Evolutionary conservation across 495 filamentous ascomycete species (phyloP), one percentile per base, ranked within the genome.

Genomic region (Aspergillus affinis): DNA sequence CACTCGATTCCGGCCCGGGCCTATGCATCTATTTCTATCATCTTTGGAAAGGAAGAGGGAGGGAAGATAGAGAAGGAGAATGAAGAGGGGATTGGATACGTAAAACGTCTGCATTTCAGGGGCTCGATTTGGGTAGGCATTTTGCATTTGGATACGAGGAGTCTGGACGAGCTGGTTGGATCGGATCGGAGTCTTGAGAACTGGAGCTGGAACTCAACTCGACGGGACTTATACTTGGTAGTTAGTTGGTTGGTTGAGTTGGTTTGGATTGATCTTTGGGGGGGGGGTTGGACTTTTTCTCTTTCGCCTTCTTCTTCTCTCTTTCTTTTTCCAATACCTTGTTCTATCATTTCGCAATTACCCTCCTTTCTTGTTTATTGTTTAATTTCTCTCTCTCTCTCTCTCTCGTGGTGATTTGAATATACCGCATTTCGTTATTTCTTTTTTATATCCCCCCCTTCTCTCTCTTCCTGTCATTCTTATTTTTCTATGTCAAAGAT

Each of bases 141-240:
- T 65, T 62, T 62, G 63, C 59, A 65, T 65, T 65, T 58, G 55
- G 23, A 56, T 54, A 26, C 20, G 63, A 48, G 63, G 60, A 65
- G 63, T 62, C 56, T 20, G 51, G 32, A 8, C 10, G 32, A 36
- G 32, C 12, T 36, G 32, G 32, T 36, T 36, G 36, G 55, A 51
- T 44, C 26, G 48, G 55, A 23, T n/a, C n/a, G n/a, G n/a, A n/a
- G n/a, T 26, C 4, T 26, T 26, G 23, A n/a, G 23, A 26, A 4
- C 23, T 26, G 23, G 56, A 5, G 12, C 57, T 57, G 23, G 21
- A 49, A 10, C 36, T 41, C 36, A 10, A 41, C 36, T 41, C 36
- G 36, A 26, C 4, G 23, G 23, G 23, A 41, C 36, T 41, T 41
- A 13, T 2, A 10, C n/a, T n/a, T n/a, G n/a, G n/a, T n/a, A n/a